A percentile compares a stretch with the other conserved stretches of the same genome.
These are phyloP conservation scores for Diaporthe nobilis DNA, from an alignment of 2,329 filamentous ascomycete genomes.

Conservation along the genomic window DNA sequence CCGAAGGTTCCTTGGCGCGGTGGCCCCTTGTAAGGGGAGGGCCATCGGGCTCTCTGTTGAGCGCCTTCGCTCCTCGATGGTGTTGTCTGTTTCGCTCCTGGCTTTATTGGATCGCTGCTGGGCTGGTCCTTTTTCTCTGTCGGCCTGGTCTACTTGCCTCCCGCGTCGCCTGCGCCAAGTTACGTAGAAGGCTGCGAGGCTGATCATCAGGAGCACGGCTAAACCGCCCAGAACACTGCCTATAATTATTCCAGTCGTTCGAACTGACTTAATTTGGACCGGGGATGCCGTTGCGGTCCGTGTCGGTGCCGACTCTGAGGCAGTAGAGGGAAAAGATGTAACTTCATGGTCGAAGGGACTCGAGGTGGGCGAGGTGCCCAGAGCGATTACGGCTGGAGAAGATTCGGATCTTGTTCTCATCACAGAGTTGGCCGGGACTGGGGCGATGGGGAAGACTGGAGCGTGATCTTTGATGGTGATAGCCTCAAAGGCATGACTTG, in stretches of 20 bases:
- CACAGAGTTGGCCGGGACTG: background rate
- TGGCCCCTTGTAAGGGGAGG: background rate
- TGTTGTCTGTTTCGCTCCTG: background rate
- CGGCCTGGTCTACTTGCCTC: background rate
- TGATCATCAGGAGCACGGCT: slow-evolving; percentile 21
- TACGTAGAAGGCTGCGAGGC: background rate
- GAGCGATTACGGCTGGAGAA: background rate
- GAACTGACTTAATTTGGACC: background rate
- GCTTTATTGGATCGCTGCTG: background rate
- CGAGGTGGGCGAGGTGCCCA: background rate
- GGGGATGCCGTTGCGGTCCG: background rate
- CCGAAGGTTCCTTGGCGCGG: background rate
- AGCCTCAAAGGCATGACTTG: background rate
- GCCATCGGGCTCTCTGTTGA: background rate
- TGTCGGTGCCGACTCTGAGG: background rate
- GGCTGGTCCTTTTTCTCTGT: background rate
- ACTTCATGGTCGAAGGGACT: too few relatives aligned
- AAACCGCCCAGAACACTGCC: slow-evolving; percentile 33
- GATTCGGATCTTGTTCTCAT: background rate
- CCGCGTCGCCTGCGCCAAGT: slow-evolving; percentile 15
- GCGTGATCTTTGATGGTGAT: background rate
- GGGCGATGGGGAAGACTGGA: background rate
- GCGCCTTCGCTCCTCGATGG: background rate
- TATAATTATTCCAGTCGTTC: slow-evolving; percentile 29
- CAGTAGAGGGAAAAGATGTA: background rate